Evolutionary conservation across 441 rosid genomes (phyloP).

Genomic region (Pelargonium australe): DNA sequence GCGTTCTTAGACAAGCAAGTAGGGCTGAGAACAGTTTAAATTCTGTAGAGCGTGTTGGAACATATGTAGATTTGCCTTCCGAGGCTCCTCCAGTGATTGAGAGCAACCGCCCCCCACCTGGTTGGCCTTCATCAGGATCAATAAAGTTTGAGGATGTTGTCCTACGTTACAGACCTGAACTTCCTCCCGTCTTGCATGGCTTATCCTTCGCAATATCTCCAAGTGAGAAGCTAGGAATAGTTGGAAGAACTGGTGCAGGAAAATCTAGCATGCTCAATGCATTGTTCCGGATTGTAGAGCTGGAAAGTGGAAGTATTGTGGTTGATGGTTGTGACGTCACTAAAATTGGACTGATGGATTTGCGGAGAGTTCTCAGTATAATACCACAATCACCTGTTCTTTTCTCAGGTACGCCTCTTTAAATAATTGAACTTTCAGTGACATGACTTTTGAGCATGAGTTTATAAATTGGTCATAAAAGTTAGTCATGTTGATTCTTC

Average conservation of each 20-base stretch:
- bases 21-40: slow-evolving; percentile 84
- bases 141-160: slow-evolving; percentile 79
- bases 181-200: slow-evolving; percentile 83
- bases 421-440: slow-evolving; percentile 4
- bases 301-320: slow-evolving; percentile 75
- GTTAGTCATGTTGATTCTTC: not conserved
- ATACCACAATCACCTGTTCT: slow-evolving; percentile 95
- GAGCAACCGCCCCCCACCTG: slow-evolving; percentile 76
- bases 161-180: slow-evolving; percentile 80
- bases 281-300: slow-evolving; percentile 78
- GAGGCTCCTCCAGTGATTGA: slow-evolving; percentile 75
- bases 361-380: slow-evolving; percentile 84
- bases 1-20: slow-evolving; percentile 83
- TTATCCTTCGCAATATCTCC: slow-evolving; percentile 67
- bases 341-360: slow-evolving; percentile 72
- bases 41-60: slow-evolving; percentile 84
- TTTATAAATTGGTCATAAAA: not conserved
- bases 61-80: slow-evolving; percentile 70
- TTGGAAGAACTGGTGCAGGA: slow-evolving; percentile 97
- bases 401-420: slow-evolving; percentile 61
- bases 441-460: not conserved
- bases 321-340: slow-evolving; percentile 67
- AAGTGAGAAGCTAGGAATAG: slow-evolving; percentile 80
- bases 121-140: slow-evolving; percentile 90
- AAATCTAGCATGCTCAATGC: slow-evolving; percentile 93